Evolutionary conservation across 768 basidiomycete genomes (phyloP), one percentile per base, ranked within the genome.

Genomic region (Cyclocybe cylindracea): DNA sequence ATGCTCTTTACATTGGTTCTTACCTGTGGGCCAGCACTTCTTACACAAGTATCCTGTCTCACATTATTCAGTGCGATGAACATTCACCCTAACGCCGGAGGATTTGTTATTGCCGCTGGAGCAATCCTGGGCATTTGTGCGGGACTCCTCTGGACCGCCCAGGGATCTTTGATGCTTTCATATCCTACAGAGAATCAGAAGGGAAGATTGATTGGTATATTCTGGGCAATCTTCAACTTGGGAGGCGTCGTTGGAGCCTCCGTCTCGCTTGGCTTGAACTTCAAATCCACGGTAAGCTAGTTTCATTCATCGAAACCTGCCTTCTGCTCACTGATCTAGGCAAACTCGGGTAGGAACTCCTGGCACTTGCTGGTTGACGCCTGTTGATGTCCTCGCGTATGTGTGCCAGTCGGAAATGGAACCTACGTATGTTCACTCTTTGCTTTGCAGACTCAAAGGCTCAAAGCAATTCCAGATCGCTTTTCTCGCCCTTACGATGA

Each of bases 91-190:
- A 62, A 72, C 16, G 82, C 83, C 7, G 76, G 77, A 32, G 72
- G 70, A 31, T 92, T 91, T 63, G 82, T 88, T 40, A 82, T 92
- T 56, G 80, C 74, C 13, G 77, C 88, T 2, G 91, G 90, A n/a
- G 85, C 86, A 35, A 61, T 89, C 49, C 82, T 91, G 13, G 91
- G 91, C 13, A 55, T 90, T 44, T 89, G 86, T 60, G 90, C 78
- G 2, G 78, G 77, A 42, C 62, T 93, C 39, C 71, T 92, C 6
- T 92, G 91, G 91, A 86, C 89, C 0, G 87, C 89, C 0, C 90
- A 93, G 61, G 91, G 89, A n/a, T 85, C 83, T n/a, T 71, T 93
- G 53, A 91, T 92, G 84, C 70, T 94, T 67, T 82, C 88, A 4
- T 93, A 93, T 66, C 87, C 90, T 0, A 90, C 87, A 0, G 90